These are phyloP conservation scores for Rhizoclosmatium hyalinum DNA, from an alignment of 371 early-diverging fungal species.

Conservation along the genomic window DNA sequence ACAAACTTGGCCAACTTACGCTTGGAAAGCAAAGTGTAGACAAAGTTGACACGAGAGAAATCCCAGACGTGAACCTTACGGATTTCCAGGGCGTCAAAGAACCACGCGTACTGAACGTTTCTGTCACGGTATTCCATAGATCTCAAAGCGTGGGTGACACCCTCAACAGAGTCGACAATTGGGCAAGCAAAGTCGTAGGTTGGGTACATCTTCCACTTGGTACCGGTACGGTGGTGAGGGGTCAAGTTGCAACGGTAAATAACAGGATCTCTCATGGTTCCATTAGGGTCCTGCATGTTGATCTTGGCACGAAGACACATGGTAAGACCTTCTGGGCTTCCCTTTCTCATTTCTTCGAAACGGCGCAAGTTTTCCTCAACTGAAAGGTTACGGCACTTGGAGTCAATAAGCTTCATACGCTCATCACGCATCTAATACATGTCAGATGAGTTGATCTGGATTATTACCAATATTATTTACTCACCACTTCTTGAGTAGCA, in stretches of 20 bases:
- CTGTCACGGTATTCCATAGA: constrained; percentile 99
- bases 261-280: constrained; percentile 99
- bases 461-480: background rate
- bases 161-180: constrained; percentile 97
- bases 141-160: constrained; percentile 98
- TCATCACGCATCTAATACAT: constrained; percentile 64
- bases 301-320: constrained; percentile 99
- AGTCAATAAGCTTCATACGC: constrained; percentile 90
- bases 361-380: constrained; percentile 91
- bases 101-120: constrained; percentile 99
- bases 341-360: constrained; percentile 95
- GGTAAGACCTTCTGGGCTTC: constrained; percentile 68
- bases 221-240: constrained; percentile 90
- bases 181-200: constrained; percentile 99
- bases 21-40: constrained; percentile 99
- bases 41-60: constrained; percentile 97
- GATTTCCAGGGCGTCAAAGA: constrained; percentile 89
- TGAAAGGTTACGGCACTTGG: constrained; percentile 83
- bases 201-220: constrained; percentile 98
- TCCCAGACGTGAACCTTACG: constrained; percentile 94
- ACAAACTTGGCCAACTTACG: constrained; percentile 96
- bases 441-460: background rate
- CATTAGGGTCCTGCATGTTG: constrained; percentile 91
- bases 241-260: constrained; percentile 95
- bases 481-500: constrained; percentile 82